Evolutionary conservation across 352 stramenopile genomes (phyloP), one percentile per base, ranked within the genome.

Genomic region (Phytophthora cajani): DNA sequence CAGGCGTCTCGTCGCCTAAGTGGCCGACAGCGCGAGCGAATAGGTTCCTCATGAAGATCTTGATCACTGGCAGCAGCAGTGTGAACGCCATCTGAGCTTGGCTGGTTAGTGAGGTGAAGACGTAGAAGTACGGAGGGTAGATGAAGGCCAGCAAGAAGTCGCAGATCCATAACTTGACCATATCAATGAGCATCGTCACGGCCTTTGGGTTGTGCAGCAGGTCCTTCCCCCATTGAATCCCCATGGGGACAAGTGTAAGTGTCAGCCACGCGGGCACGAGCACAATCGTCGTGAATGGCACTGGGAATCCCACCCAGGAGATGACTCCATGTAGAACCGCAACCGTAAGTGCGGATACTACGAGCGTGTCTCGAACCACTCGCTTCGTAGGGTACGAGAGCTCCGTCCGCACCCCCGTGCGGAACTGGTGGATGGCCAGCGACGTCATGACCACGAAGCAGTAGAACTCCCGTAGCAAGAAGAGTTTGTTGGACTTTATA

Each of bases 241-340:
- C 47, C 21, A 54, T 17, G 2, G 19, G 21, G 3, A 57, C 9
- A 11, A 53, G 3, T 1, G 59, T 47, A 3, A 71, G 23, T 12
- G 36, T 27, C 2, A 60, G 38, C 64, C 64, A 71, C 2, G 52
- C 32, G 14, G 5, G 64, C 27, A 17, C 11, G 8, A 55, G 51
- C 10, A 56, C 47, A 12, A 66, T 5, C 5, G 55, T 54, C 11
- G 64, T 57, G 40, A 71, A 67, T 1, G 64, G 64, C 4, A 71
- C 5, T 0, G 64, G 57, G 11, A 59, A 66, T 6, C 57, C 57
- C 38, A 71, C 30, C 36, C 12, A 42, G 6, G 25, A 58, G 16
- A 30, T 32, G 3, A 67, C 5, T 8, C 27, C 21, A 19, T 50
- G 62, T 3, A 46, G 21, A 16, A 33, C 38, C 0, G 16, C 64